Percentiles rank a stretch among this genome's conserved stretches.
Evolutionary conservation across 2,329 filamentous ascomycete genomes (phyloP).

Genomic region (Xylariaceae sp.): DNA sequence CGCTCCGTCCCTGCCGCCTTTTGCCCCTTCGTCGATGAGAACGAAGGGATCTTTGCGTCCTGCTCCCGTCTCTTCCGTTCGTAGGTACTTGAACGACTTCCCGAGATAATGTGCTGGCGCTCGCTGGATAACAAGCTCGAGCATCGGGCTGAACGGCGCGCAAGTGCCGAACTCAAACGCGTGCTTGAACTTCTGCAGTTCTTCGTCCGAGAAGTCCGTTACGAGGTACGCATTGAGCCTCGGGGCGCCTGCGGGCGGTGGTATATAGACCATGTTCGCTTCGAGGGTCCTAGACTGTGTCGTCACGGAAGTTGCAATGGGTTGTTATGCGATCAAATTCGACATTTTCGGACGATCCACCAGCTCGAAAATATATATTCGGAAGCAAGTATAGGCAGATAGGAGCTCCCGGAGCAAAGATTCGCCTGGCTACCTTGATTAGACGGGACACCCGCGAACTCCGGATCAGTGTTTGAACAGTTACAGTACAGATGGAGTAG

Average conservation of each 20-base stretch:
- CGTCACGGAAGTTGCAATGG: too few species aligned
- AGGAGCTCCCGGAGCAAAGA: too few species aligned
- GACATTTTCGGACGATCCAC: too few species aligned
- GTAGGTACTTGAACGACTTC: conserved; percentile 20
- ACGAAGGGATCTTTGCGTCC: conserved; percentile 16
- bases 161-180: conserved; percentile 20
- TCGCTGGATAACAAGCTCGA: conserved; percentile 21
- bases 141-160: conserved; percentile 16
- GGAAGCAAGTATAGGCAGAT: too few species aligned
- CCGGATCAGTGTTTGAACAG: too few species aligned
- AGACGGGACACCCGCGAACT: too few species aligned
- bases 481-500: too few species aligned
- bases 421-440: too few species aligned
- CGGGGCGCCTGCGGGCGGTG: background rate
- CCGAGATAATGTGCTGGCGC: conserved; percentile 17
- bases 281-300: too few species aligned
- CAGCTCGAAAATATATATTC: too few species aligned
- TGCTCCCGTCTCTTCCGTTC: conserved; percentile 17
- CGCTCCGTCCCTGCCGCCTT: conserved; percentile 3
- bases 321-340: too few species aligned
- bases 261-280: conserved; percentile 4
- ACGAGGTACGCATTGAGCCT: conserved; percentile 14
- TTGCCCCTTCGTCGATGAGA: conserved; percentile 17
- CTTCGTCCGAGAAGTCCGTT: conserved; percentile 5
- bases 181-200: conserved; percentile 16